phyloP scores from a whole-genome alignment of 2,329 filamentous ascomycete species.

The Botrytis sinoallii region DNA sequence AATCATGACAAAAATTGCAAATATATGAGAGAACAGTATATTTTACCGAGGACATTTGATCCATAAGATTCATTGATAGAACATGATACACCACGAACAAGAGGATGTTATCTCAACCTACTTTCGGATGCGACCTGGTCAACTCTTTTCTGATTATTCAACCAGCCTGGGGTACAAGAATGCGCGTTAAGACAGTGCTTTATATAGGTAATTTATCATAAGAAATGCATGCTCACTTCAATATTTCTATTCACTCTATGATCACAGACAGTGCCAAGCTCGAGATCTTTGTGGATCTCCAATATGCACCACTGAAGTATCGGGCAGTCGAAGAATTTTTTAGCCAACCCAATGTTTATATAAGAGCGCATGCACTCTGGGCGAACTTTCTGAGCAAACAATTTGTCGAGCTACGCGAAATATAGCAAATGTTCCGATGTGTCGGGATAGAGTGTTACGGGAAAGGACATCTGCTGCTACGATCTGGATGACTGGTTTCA shows the following conservation, averaged over 20 bases:
- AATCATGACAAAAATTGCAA: neutral
- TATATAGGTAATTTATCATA: neutral
- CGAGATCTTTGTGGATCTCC: neutral
- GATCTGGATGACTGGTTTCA: rapidly evolving
- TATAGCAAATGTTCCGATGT: neutral
- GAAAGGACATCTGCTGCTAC: rapidly evolving
- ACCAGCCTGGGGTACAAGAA: neutral
- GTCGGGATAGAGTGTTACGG: rapidly evolving
- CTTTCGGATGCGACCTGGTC: neutral
- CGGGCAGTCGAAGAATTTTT: rapidly evolving
- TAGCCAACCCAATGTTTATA: neutral
- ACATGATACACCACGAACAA: neutral
- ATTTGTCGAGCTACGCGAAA: neutral
- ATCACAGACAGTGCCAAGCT: neutral
- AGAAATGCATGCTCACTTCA: neutral
- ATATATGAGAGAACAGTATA: neutral
- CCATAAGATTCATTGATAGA: neutral
- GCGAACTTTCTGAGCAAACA: neutral
- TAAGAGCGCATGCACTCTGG: neutral
- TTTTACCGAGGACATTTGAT: neutral
- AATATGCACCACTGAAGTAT: neutral
- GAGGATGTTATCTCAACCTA: neutral
- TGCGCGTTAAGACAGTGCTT: neutral
- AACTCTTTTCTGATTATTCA: too few species aligned
- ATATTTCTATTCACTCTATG: neutral